phyloP scores from a whole-genome alignment of 2,329 filamentous ascomycete species.

The Penicillium digitatum region DNA sequence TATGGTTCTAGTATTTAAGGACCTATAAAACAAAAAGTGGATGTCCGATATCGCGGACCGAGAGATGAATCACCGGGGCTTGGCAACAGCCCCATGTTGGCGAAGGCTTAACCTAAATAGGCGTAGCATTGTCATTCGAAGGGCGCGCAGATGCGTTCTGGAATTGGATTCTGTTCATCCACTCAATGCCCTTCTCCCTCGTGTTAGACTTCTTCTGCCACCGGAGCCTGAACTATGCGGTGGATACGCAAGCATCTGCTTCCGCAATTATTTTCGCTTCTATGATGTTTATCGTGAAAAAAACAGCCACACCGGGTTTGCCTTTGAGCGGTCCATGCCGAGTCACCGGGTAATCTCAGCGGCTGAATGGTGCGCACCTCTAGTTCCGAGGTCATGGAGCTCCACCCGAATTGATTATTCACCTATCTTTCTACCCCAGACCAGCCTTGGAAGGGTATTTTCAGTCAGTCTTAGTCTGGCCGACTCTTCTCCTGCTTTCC shows the following conservation, averaged over 20 bases:
- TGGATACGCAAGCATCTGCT: background rate
- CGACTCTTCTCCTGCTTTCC: conserved; percentile 15
- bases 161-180: conserved; percentile 3
- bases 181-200: conserved; percentile 5
- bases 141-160: conserved; percentile 22
- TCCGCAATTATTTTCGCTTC: background rate
- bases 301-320: background rate
- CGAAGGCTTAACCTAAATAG: conserved; percentile 12
- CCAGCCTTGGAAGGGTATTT: conserved; percentile 14
- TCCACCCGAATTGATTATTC: conserved; percentile 20
- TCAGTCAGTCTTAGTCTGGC: conserved; percentile 14
- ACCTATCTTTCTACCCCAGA: conserved; percentile 26
- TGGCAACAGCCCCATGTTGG: background rate
- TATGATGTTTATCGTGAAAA: background rate
- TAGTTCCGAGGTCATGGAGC: conserved; percentile 4
- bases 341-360: conserved; percentile 8
- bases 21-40: background rate
- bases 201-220: background rate
- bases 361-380: conserved; percentile 8
- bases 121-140: conserved; percentile 32
- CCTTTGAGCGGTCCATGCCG: conserved; percentile 4
- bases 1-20: too few relatives aligned
- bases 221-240: background rate
- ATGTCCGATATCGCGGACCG: conserved; percentile 7
- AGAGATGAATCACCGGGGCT: conserved; percentile 8